Base-by-base conservation (phyloP, 2,329 filamentous ascomycete genomes). In the Xylariales sp. region DNA sequence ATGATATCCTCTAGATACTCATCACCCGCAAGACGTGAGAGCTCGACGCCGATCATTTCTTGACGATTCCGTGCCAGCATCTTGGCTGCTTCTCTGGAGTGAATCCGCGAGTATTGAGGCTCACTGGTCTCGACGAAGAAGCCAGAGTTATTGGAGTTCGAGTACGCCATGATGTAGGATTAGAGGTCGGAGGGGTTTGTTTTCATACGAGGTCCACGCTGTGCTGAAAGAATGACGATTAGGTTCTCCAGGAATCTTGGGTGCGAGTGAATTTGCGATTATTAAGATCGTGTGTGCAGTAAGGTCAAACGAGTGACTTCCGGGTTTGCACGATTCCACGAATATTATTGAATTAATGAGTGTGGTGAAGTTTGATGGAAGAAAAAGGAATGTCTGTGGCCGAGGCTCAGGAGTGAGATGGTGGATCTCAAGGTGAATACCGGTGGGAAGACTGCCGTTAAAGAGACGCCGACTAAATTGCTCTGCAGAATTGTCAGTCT, bases 1-100 rank as follows among this genome's bases (percentile, higher is more conserved):
- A 97, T 81, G 61, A 96, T 85, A 62, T 97, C 91, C 64, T 95
- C 88, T 54, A 94, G 79, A 61, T 97, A 95, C 68, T 96, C 89
- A 42, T 95, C 88, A 46, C 82, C 83, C 37, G 89, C 88, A 53
- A 86, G 71, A 53, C 83, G 81, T 33, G 90, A 96, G 51, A 97
- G 78, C 62, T 97, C 88, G 59, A 89, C 86, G 46, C 85, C 89
- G 54, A 97, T 85, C 51, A 85, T 84, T 59, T 91, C 87, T 66
- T 96, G 91, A 56, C 83, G 82, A 67, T 91, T 82, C 59, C 86
- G 82, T 46, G 86, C 84, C 54, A 93, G 71, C 58, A 88, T 78
- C 65, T 84, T 88, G 53, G 84, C 80, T 47, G 87, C 82, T 56
- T 93, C 86, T 58, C 84, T 81, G 46, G 82, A 73, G 49, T 82